These are phyloP conservation scores for Coelastrella sp. DNA, from an alignment of 139 green algal genomes.

Conservation along the genomic window DNA sequence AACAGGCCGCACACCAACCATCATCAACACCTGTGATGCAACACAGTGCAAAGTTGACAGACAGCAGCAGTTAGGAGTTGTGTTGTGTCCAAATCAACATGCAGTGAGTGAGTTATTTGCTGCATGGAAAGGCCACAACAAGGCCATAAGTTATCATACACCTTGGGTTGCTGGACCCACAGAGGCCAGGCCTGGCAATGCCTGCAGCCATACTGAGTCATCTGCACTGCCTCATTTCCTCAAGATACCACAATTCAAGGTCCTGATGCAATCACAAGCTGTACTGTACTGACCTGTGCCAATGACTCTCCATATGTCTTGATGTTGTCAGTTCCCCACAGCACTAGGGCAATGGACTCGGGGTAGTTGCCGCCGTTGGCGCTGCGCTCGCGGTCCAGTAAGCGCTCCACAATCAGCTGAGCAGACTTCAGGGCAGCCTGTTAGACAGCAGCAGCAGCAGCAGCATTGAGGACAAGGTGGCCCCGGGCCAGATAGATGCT, in stretches of 20 bases:
- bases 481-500: too few relatives aligned
- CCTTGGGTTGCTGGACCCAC: too few relatives aligned
- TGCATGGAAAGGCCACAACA: too few relatives aligned
- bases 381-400: slow-evolving; percentile 92
- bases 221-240: too few relatives aligned
- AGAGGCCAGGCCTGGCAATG: too few relatives aligned
- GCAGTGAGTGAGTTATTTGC: too few relatives aligned
- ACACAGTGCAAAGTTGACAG: too few relatives aligned
- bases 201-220: too few relatives aligned
- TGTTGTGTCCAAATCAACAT: too few relatives aligned
- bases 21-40: slow-evolving; percentile 86
- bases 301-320: slow-evolving; percentile 95
- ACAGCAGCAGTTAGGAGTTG: too few relatives aligned
- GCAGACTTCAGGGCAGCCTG: slow-evolving; percentile 44
- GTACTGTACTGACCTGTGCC: slow-evolving; percentile 6
- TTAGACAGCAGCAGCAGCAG: background rate
- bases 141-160: too few relatives aligned
- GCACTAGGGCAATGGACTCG: slow-evolving; percentile 97
- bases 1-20: slow-evolving; percentile 95
- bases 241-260: too few relatives aligned
- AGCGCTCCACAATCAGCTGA: slow-evolving; percentile 44
- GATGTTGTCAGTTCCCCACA: slow-evolving; percentile 99
- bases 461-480: background rate
- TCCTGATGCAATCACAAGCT: background rate
- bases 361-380: slow-evolving; percentile 92